These are phyloP conservation scores for Mycena galericulata DNA, from an alignment of 768 basidiomycete species.

Conservation along the genomic window DNA sequence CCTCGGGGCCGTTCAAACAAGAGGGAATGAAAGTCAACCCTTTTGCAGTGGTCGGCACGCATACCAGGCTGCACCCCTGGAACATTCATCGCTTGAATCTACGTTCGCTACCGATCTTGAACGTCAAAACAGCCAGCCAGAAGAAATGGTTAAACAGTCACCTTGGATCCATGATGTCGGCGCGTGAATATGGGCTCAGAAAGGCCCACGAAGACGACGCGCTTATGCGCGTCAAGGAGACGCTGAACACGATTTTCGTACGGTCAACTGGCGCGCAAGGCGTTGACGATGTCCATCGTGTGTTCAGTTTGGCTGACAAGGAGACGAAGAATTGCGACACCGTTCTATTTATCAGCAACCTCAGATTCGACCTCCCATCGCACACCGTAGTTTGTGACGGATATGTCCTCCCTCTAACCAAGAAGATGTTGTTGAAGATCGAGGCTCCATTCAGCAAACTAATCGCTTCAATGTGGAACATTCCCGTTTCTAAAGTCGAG, in stretches of 20 bases:
- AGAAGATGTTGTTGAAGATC: constrained; percentile 36
- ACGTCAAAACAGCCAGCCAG: constrained; percentile 16
- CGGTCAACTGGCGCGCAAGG: constrained; percentile 39
- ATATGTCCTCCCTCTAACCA: constrained; percentile 55
- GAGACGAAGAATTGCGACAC: constrained; percentile 45
- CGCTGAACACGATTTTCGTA: constrained; percentile 44
- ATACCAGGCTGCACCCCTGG: constrained; percentile 38
- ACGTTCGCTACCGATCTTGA: constrained; percentile 42
- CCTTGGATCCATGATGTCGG: constrained; percentile 18
- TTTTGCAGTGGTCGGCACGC: constrained; percentile 40
- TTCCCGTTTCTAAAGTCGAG: constrained; percentile 47
- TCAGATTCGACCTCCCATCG: constrained; percentile 61
- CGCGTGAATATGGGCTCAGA: constrained; percentile 46
- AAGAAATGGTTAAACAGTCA: constrained; percentile 47
- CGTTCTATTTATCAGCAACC: constrained; percentile 58
- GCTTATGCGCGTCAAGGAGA: constrained; percentile 48
- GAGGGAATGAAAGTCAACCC: constrained; percentile 36
- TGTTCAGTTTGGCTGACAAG: constrained; percentile 41
- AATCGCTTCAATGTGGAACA: constrained; percentile 17
- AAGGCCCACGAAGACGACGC: constrained; percentile 51
- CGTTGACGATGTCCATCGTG: neutral
- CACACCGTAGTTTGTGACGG: constrained; percentile 66
- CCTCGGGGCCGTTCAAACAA: constrained; percentile 36
- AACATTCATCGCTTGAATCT: constrained; percentile 50
- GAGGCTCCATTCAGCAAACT: constrained; percentile 17